A percentile compares a stretch with the other conserved stretches of the same genome.
These are phyloP conservation scores for Alternaria tenuissima DNA, from an alignment of 2,329 filamentous ascomycete species.

Conservation along the genomic window DNA sequence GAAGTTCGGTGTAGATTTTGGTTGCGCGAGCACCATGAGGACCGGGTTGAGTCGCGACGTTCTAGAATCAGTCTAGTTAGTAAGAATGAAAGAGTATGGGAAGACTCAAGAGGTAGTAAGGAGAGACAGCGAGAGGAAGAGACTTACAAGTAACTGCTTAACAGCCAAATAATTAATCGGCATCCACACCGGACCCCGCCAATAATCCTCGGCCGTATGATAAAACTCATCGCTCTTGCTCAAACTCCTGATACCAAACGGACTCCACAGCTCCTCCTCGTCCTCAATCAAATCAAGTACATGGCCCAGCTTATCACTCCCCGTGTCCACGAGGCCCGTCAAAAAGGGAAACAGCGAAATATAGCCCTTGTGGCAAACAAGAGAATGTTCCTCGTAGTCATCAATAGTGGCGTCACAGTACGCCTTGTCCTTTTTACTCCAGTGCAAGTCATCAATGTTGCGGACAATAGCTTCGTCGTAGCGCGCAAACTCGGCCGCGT, in stretches of 20 bases:
- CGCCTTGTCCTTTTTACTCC: conserved; percentile 79
- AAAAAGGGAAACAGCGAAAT: conserved; percentile 93
- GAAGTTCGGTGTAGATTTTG: conserved; percentile 78
- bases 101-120: not conserved
- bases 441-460: conserved; percentile 94
- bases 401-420: conserved; percentile 97
- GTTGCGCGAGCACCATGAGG: conserved; percentile 73
- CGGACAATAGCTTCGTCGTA: conserved; percentile 79
- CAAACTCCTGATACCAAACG: conserved; percentile 86
- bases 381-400: conserved; percentile 86
- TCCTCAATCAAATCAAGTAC: conserved; percentile 81
- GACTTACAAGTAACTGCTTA: conserved; percentile 71
- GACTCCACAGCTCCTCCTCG: conserved; percentile 87
- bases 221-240: conserved; percentile 85
- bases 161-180: conserved; percentile 95
- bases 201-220: conserved; percentile 94
- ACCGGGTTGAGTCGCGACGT: conserved; percentile 69
- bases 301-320: conserved; percentile 76
- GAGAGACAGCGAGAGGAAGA: not conserved
- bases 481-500: conserved; percentile 74
- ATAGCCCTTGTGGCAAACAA: conserved; percentile 97
- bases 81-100: too few relatives aligned
- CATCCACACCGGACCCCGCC: conserved; percentile 95
- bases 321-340: conserved; percentile 76
- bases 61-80: conserved; percentile 53